These are phyloP conservation scores for Sanghuangporus sanghuang DNA, from an alignment of 1,284 basidiomycete species.

Conservation along the genomic window DNA sequence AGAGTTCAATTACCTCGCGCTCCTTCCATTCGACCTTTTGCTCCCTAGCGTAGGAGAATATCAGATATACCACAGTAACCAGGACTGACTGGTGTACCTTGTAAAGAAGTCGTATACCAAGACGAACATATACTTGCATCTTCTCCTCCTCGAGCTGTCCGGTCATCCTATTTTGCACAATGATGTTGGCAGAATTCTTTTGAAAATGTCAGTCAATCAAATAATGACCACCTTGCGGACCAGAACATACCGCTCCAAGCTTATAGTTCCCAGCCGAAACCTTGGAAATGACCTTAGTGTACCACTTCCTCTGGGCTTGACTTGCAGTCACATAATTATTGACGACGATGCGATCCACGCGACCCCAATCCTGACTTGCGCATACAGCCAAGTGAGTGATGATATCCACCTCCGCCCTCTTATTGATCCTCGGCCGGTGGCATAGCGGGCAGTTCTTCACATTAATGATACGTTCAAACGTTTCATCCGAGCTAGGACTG, in stretches of 20 bases:
- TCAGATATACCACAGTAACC: background rate
- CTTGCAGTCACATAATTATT: conserved; percentile 94
- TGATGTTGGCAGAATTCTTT: conserved; percentile 92
- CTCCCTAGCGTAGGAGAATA: conserved; percentile 45
- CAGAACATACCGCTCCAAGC: conserved; percentile 73
- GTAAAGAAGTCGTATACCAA: conserved; percentile 91
- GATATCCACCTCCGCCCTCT: conserved; percentile 90
- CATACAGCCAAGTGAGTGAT: conserved; percentile 92
- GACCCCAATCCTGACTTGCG: conserved; percentile 88
- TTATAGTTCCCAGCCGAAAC: conserved; percentile 84
- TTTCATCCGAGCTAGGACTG: conserved; percentile 31
- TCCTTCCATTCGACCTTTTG: conserved; percentile 87
- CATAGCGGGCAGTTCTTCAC: conserved; percentile 93
- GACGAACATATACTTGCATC: conserved; percentile 92
- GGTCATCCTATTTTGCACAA: conserved; percentile 87
- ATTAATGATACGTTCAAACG: conserved; percentile 90
- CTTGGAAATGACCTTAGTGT: conserved; percentile 84
- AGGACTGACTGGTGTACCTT: conserved; percentile 44
- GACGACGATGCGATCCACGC: conserved; percentile 84
- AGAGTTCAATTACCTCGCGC: conserved; percentile 56
- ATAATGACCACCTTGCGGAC: conserved; percentile 1
- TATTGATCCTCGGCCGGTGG: conserved; percentile 79
- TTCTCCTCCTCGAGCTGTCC: conserved; percentile 97
- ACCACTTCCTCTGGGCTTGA: conserved; percentile 97
- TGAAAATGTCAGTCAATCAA: background rate